Base-by-base conservation (phyloP, 73 alveolate species). In the Paramecium octaurelia region DNA sequence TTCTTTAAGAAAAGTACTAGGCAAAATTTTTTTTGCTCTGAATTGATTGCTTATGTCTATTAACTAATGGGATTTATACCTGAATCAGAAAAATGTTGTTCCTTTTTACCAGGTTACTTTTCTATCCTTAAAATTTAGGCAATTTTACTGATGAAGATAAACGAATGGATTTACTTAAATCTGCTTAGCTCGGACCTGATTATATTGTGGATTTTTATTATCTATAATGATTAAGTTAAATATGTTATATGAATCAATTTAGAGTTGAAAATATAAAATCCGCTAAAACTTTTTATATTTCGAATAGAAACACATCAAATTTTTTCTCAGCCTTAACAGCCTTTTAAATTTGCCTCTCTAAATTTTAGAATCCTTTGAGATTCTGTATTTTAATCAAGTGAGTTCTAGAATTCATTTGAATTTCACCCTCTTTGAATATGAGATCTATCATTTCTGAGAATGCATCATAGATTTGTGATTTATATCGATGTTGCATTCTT, bases 1-100 rank as follows among this genome's bases (percentile, higher is more conserved):
- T 80, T 80, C 31, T 80, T 80, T 35, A 48, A 42, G 57, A 44
- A 80, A 80, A 44, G 76, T n/a, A 80, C 11, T 24, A 80, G 91
- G 46, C 27, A 80, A 23, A 80, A 80, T n/a, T 80, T 80, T 64
- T 80, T 80, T 80, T 80, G 91, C 27, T 80, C 91, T 80, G 91
- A 80, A 80, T 43, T 80, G 14, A 80, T 80, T 44, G 91, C 91
- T 18, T 80, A 80, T 18, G 44, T 80, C 4, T 80, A 80, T 46
- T 9, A 80, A 43, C 57, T 40, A 9, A 24, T 48, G 46, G 91
- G 75, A 31, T 43, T 80, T 14, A 44, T 80, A 44, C 75, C 44
- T 23, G 75, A 80, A 48, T 4, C 48, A 23, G 70, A 80, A 35
- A 80, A 80, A 44, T 80, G 91, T 46, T 80, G 91, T 80, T 44